These are phyloP conservation scores for Eragrostis nindensis DNA, from an alignment of 176 grass and related monocot genomes.

Conservation along the genomic window DNA sequence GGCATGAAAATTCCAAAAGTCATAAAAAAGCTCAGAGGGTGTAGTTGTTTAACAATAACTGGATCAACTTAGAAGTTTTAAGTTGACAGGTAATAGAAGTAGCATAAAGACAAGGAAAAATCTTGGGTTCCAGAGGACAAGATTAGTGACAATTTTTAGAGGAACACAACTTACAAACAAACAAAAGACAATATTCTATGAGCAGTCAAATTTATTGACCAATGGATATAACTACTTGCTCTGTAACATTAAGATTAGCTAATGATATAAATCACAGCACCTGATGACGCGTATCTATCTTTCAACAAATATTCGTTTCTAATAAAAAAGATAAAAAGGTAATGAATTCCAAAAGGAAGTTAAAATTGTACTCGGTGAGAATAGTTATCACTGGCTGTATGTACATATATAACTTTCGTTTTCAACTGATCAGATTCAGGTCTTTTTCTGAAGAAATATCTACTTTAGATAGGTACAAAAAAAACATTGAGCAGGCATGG, in stretches of 20 bases:
- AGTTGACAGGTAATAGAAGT: neutral
- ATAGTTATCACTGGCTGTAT: neutral
- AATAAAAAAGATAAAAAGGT: neutral
- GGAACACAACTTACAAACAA: neutral
- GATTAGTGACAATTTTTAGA: neutral
- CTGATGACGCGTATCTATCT: neutral
- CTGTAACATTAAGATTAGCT: neutral
- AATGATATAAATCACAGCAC: neutral
- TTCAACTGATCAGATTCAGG: conserved; percentile 19
- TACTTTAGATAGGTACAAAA: conserved; percentile 36
- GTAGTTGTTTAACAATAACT: neutral
- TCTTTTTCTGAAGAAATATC: conserved; percentile 27
- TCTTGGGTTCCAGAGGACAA: neutral
- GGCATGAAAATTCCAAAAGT: conserved; percentile 19
- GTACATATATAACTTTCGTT: conserved; percentile 20
- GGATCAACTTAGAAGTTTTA: conserved; percentile 32
- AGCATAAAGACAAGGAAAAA: conserved; percentile 11
- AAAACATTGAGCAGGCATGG: neutral
- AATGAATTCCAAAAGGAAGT: neutral
- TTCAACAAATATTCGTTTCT: neutral
- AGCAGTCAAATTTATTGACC: conserved; percentile 7
- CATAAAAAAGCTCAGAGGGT: neutral
- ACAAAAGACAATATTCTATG: neutral
- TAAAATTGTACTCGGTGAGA: neutral
- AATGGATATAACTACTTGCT: conserved; percentile 9